Evolutionary conservation across 768 basidiomycete genomes (phyloP).

Genomic region (Chiua virens): DNA sequence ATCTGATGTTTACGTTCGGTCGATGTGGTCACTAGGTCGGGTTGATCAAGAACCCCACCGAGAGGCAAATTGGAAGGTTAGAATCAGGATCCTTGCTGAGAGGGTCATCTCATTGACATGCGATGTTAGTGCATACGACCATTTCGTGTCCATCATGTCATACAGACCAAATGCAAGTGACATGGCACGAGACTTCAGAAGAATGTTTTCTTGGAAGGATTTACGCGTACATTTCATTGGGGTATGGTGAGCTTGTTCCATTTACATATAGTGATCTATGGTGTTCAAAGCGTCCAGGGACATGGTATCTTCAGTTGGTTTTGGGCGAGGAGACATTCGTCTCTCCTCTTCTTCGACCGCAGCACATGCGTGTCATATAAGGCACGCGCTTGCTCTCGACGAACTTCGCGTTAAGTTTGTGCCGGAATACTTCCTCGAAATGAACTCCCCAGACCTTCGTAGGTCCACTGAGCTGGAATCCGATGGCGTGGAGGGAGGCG

Average conservation of each 20-base stretch:
- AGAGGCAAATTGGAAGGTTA: constrained; percentile 32
- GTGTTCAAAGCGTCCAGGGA: constrained; percentile 43
- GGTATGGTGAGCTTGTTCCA: constrained; percentile 39
- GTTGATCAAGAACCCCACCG: constrained; percentile 26
- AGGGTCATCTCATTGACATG: neutral
- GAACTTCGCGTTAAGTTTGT: constrained; percentile 62
- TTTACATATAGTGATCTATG: neutral
- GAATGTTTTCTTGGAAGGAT: constrained; percentile 42
- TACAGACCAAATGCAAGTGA: constrained; percentile 12
- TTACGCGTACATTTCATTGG: too few species aligned
- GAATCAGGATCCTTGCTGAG: too few species aligned
- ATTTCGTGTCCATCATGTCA: constrained; percentile 11
- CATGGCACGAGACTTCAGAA: constrained; percentile 39
- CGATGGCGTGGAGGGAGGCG: too few species aligned
- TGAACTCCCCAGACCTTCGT: constrained; percentile 14
- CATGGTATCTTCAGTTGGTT: constrained; percentile 63
- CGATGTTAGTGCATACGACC: constrained; percentile 13
- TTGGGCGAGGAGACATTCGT: constrained; percentile 42
- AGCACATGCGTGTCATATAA: constrained; percentile 53
- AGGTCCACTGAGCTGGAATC: too few species aligned
- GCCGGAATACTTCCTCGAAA: constrained; percentile 36
- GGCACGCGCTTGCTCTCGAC: constrained; percentile 65
- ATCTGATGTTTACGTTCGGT: too few species aligned
- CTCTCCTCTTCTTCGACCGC: constrained; percentile 60
- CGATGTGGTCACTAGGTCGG: constrained; percentile 26